phyloP scores from a whole-genome alignment of 164 flowering plant genomes.

The Dillenia suffruticosa region DNA sequence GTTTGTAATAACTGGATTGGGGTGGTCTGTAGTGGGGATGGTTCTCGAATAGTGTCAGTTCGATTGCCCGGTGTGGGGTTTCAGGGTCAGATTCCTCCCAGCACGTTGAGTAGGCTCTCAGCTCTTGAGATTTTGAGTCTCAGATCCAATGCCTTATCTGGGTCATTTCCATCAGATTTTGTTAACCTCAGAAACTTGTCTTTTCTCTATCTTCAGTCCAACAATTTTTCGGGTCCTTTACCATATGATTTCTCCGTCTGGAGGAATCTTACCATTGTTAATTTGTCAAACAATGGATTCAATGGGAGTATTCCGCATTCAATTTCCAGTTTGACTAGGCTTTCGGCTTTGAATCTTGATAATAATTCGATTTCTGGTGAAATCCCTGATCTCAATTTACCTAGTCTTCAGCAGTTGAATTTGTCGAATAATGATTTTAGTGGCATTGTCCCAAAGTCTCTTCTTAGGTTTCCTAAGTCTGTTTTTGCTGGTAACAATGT shows the following conservation, averaged over 20 bases:
- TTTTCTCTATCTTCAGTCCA: conserved; percentile 55
- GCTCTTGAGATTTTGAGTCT: conserved; percentile 57
- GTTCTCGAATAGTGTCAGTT: conserved; percentile 36
- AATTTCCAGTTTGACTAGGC: conserved; percentile 37
- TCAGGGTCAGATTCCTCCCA: conserved; percentile 45
- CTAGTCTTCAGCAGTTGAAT: conserved; percentile 36
- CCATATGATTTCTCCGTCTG: conserved; percentile 56
- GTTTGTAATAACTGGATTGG: conserved; percentile 67
- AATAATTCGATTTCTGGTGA: conserved; percentile 57
- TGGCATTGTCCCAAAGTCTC: conserved; percentile 53
- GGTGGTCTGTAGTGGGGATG: conserved; percentile 40
- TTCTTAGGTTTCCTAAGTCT: conserved; percentile 46
- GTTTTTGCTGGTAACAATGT: conserved; percentile 50
- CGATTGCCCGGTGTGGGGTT: conserved; percentile 68
- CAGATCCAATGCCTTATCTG: conserved; percentile 51
- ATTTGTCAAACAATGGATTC: conserved; percentile 57
- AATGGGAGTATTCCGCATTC: conserved; percentile 53
- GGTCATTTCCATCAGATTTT: conserved; percentile 55
- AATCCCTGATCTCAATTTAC: conserved; percentile 46
- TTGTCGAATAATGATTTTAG: conserved; percentile 45
- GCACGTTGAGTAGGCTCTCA: conserved; percentile 58
- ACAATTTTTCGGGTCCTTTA: conserved; percentile 53
- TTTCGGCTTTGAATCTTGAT: conserved; percentile 53
- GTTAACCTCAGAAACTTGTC: conserved; percentile 41
- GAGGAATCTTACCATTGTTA: conserved; percentile 45